Evolutionary conservation across 805 yeast genomes (phyloP).

Genomic region (Kregervanrija pseudodelftensis): DNA sequence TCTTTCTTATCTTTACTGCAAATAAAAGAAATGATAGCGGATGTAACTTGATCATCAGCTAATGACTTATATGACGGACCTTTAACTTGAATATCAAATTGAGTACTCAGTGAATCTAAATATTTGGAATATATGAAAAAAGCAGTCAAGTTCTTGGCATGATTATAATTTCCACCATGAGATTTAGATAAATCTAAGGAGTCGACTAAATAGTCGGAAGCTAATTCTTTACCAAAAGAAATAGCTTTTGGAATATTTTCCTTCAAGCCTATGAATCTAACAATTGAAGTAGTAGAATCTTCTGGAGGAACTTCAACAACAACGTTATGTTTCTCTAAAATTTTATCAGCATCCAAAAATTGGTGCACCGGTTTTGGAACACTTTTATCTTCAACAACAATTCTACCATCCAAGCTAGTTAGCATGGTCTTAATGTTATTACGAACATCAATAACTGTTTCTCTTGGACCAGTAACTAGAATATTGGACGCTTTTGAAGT

Average conservation of each 20-base stretch:
- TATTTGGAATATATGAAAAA: conserved; percentile 50
- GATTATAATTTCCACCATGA: conserved; percentile 70
- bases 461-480: conserved; percentile 65
- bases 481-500: conserved; percentile 37
- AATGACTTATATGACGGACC: conserved; percentile 42
- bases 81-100: conserved; percentile 35
- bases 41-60: conserved; percentile 29
- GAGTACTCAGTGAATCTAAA: conserved; percentile 37
- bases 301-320: conserved; percentile 46
- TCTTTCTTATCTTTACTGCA: conserved; percentile 39
- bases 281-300: conserved; percentile 36
- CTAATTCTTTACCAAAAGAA: conserved; percentile 48
- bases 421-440: conserved; percentile 40
- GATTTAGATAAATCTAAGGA: conserved; percentile 81
- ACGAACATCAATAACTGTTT: conserved; percentile 50
- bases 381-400: conserved; percentile 47
- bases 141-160: conserved; percentile 69
- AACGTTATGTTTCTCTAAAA: conserved; percentile 50
- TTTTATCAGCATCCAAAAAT: conserved; percentile 50
- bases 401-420: conserved; percentile 34
- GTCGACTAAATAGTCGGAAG: conserved; percentile 55
- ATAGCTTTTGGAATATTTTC: conserved; percentile 54
- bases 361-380: conserved; percentile 67
- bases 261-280: conserved; percentile 57
- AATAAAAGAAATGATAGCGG: conserved; percentile 57